Base-by-base conservation (phyloP, 179 eudicot genomes). In the Dionaea muscipula region DNA sequence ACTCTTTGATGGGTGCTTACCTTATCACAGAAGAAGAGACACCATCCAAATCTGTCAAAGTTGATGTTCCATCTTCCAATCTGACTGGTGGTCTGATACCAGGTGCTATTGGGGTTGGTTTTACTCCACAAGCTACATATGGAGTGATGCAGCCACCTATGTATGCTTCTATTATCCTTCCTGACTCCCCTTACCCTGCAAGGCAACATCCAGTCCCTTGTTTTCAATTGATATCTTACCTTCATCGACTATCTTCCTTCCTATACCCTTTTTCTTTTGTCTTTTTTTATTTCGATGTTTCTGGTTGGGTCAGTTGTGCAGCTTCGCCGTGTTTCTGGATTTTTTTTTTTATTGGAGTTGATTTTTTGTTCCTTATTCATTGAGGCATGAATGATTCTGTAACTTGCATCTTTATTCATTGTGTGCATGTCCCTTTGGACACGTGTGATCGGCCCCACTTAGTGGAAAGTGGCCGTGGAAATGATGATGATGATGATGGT, bases 21-120 rank as follows among this genome's bases (percentile, higher is more conserved):
- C 10, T 55, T 59, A 43, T 61, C 63, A 68, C 81, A 90, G 97
- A 90, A 21, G 95, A 90, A 27, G 97, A 86, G 49, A 65, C 73
- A 9, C 82, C 87, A 53, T 69, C 90, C 61, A 90, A 90, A 69
- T 37, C 74, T 51, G 75, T 77, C 19, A 90, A 84, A 72, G 74
- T 81, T 59, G 94, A 86, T 17, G 52, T 65, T 35, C 76, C 89
- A 51, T 41, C 79, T 7, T 50, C 84, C 64, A 79, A 79, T 57
- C 53, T 71, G 36, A 49, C 62, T 51, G 78, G 81, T 27, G 82
- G 86, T 41, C 19, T 71, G 61, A 54, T 78, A 51, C 85, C 95
- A 36, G 82, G 93, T 51, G 71, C 81, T 40, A 55, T 75, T 45
- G 76, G 79, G n/a, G 46, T 57, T 47, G 73, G 77, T 26, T 84